Evolutionary conservation across 2,329 filamentous ascomycete genomes (phyloP).

Genomic region (Arthrobotrys sphaeroides): DNA sequence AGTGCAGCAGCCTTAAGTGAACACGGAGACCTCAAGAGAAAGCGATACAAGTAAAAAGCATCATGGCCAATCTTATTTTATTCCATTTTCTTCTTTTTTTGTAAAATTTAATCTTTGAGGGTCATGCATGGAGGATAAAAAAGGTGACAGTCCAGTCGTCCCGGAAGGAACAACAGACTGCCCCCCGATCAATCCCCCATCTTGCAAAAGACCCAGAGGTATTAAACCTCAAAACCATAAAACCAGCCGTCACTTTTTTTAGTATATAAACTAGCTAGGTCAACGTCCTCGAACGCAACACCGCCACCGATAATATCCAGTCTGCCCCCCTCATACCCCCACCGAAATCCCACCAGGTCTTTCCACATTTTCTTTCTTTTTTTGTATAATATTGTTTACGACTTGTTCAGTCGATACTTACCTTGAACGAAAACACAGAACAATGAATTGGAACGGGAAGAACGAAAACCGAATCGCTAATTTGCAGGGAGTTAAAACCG

Average conservation of each 20-base stretch:
- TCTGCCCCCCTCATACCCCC: neutral
- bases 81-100: slow-evolving; percentile 20
- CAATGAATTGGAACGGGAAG: neutral
- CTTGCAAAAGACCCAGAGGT: neutral
- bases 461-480: slow-evolving; percentile 32
- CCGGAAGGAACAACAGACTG: neutral
- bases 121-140: neutral
- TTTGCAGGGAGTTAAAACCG: slow-evolving; percentile 12
- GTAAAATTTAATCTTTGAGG: slow-evolving; percentile 11
- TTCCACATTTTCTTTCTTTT: neutral
- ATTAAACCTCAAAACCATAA: slow-evolving; percentile 3
- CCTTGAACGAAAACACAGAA: slow-evolving; percentile 27
- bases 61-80: neutral
- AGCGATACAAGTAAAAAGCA: slow-evolving; percentile 22
- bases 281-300: neutral
- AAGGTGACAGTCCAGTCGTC: neutral
- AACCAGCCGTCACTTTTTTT: neutral
- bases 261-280: neutral
- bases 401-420: slow-evolving; percentile 24
- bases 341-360: neutral
- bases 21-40: neutral
- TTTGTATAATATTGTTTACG: slow-evolving; percentile 13
- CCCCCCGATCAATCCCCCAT: neutral
- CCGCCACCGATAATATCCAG: neutral
- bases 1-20: neutral